Evolutionary conservation across 352 stramenopile genomes (phyloP).

Genomic region (Globisporangium nodosum): DNA sequence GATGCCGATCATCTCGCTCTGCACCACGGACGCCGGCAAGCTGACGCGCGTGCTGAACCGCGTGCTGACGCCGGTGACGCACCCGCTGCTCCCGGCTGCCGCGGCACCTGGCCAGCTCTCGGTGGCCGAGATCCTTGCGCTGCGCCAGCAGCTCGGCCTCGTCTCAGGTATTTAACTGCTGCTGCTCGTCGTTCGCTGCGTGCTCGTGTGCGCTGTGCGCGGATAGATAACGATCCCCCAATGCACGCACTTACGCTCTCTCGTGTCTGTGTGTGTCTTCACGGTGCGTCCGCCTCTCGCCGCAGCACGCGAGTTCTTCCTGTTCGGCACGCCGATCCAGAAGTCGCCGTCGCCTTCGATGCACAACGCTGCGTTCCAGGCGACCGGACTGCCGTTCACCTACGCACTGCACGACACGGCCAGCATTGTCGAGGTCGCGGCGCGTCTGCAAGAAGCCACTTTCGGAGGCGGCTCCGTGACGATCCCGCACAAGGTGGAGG

Average conservation of each 20-base stretch:
- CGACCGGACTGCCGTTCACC: constrained; percentile 79
- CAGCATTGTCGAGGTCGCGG: constrained; percentile 33
- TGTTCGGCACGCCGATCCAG: constrained; percentile 95
- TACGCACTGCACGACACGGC: constrained; percentile 88
- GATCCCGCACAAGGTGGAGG: constrained; percentile 96
- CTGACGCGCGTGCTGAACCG: constrained; percentile 94
- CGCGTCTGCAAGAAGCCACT: constrained; percentile 32
- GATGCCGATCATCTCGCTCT: constrained; percentile 94
- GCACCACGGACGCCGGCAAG: constrained; percentile 90
- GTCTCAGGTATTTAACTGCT: constrained; percentile 67
- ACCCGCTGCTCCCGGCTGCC: constrained; percentile 88
- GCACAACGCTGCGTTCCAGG: constrained; percentile 94
- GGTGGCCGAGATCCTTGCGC: constrained; percentile 89
- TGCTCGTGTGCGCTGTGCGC: too few species aligned
- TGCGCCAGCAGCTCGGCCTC: constrained; percentile 78
- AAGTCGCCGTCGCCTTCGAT: constrained; percentile 96
- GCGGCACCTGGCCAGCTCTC: constrained; percentile 96
- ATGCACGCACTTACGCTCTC: constrained; percentile 10
- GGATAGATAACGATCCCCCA: constrained; percentile 5
- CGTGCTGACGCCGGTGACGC: constrained; percentile 95
- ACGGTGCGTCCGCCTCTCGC: background rate
- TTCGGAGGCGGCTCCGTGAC: constrained; percentile 97
- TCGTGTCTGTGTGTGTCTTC: constrained; percentile 10
- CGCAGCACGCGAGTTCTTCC: constrained; percentile 85
- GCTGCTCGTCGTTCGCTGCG: constrained; percentile 6